Conservation (phyloP, 352 stramenopile genomes). For the Globisporangium takayamanum region DNA sequence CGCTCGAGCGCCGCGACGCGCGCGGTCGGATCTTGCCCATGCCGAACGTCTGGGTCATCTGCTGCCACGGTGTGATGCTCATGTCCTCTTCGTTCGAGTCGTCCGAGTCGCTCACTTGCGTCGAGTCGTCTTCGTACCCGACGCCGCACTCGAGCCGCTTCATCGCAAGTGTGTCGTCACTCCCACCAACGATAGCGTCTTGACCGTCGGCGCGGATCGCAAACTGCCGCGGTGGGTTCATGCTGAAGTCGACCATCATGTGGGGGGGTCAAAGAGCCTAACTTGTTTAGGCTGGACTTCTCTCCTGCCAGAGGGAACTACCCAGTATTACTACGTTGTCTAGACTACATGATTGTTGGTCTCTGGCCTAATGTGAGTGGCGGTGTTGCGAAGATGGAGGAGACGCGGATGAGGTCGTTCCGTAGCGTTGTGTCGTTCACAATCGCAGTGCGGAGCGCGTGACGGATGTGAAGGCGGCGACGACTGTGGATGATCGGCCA, state of each 20-base stretch:
- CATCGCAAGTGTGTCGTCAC: slow-evolving; percentile 30
- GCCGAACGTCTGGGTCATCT: slow-evolving; percentile 81
- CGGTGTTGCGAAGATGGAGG: no score
- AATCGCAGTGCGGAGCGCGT: no score
- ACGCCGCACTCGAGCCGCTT: slow-evolving; percentile 74
- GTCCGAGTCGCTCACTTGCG: slow-evolving; percentile 77
- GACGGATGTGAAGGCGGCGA: no score
- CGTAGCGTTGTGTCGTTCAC: no score
- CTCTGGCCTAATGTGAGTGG: no score
- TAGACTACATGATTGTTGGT: no score
- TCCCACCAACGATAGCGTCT: slow-evolving; percentile 21
- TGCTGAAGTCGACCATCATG: slow-evolving; percentile 47
- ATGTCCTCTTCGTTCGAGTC: slow-evolving; percentile 73
- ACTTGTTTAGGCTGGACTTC: no score
- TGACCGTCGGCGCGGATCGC: slow-evolving; percentile 13
- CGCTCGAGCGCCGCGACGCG: slow-evolving; percentile 42
- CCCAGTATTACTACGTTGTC: no score
- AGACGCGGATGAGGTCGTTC: no score
- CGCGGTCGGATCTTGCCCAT: slow-evolving; percentile 45
- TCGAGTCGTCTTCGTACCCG: slow-evolving; percentile 72
- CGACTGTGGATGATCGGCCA: no score
- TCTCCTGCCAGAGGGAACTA: no score
- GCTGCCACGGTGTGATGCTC: slow-evolving; percentile 76
- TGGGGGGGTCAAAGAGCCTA: no score
- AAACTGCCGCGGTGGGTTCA: slow-evolving; percentile 27